phyloP scores from a whole-genome alignment of 176 grass and related monocot species.

The Rhynchospora tenuis region DNA sequence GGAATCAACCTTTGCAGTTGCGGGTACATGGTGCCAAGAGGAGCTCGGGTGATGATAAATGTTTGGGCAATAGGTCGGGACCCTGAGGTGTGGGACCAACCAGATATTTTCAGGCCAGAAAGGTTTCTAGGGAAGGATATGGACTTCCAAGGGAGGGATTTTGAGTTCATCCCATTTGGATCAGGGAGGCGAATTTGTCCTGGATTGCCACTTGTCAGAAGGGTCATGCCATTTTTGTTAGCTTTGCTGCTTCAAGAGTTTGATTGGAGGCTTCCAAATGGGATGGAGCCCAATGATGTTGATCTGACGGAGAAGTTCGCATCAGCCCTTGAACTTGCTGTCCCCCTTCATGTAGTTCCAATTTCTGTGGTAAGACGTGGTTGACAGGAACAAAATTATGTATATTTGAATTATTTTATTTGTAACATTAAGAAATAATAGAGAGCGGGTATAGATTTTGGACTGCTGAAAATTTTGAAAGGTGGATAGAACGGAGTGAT shows the following conservation, averaged over 20 bases:
- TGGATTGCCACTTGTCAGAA: not conserved
- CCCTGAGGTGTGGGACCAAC: not conserved
- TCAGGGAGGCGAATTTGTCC: constrained; percentile 1
- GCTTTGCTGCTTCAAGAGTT: constrained; percentile 11
- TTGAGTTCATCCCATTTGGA: constrained; percentile 10
- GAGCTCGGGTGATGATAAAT: not conserved
- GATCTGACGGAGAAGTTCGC: not conserved
- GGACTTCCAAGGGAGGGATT: not conserved
- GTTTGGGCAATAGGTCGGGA: constrained; percentile 12
- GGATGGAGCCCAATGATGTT: not conserved
- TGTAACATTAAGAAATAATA: no score
- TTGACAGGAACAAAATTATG: no score
- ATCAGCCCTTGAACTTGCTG: not conserved
- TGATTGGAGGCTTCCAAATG: not conserved
- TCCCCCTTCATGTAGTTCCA: not conserved
- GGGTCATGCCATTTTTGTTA: not conserved
- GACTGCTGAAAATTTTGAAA: no score
- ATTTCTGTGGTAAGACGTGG: not conserved
- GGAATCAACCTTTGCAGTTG: not conserved
- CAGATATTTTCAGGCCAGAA: constrained; percentile 7
- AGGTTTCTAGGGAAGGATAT: constrained; percentile 14
- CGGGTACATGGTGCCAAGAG: not conserved
- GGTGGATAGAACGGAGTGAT: no score
- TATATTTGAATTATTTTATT: no score
- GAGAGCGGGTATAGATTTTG: no score